Base-by-base conservation (phyloP, 139 green algal species). In the Spirogloea muscicola region DNA sequence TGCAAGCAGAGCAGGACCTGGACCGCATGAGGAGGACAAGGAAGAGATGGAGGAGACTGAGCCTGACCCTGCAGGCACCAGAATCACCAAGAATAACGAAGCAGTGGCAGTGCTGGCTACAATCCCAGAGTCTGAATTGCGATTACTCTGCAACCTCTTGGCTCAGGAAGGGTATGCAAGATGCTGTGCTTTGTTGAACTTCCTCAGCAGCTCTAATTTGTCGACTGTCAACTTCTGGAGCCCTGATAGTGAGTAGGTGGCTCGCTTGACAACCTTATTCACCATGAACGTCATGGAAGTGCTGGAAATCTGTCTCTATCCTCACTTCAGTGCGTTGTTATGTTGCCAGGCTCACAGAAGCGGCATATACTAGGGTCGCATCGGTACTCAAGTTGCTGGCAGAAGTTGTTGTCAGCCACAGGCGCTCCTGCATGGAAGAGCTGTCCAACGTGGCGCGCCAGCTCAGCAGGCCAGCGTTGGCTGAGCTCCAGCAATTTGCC, bases 311-410 rank as follows among this genome's bases (percentile, higher is more conserved):
- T n/a, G n/a, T n/a, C n/a, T n/a, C n/a, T n/a, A n/a, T n/a, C n/a
- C n/a, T n/a, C n/a, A n/a, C n/a, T n/a, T n/a, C n/a, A n/a, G n/a
- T n/a, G n/a, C n/a, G n/a, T n/a, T n/a, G n/a, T n/a, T n/a, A n/a
- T n/a, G n/a, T n/a, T 13, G 55, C 10, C 18, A 68, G 83, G 3
- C 80, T 95, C 16, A 84, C 83, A 5, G 88, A 93, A 13, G 21
- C 68, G 1, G 68, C 82, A 0, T 92, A 92, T 68, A 75, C 71
- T 6, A 73, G 81, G 2, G 78, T 77, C 6, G 74, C 64, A 7
- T 72, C 69, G 10, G 71, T 90, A 33, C 46, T 95, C 1, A 84
- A 81, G n/a, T 68, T 88, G 37, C 66, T 95, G 1, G 83, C 89
- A 2, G 77, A 90, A 51, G 75, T 60, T 0, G 83, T 83, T 1